Evolutionary conservation across 2,329 filamentous ascomycete genomes (phyloP).

Genomic region (Sphaerulina musiva): DNA sequence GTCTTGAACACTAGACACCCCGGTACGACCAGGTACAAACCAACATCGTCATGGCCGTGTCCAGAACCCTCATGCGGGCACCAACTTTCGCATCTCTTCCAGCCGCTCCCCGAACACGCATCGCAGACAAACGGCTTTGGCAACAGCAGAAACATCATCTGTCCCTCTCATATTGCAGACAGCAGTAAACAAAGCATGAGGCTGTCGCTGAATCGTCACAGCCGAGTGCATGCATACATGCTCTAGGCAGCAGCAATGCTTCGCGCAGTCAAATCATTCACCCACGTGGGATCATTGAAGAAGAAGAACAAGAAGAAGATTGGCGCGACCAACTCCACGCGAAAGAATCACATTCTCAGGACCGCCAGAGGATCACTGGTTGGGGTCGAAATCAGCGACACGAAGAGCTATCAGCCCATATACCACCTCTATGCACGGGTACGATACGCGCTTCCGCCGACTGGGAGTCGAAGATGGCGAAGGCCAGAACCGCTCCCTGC

Average conservation of each 20-base stretch:
- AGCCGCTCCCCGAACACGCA: neutral
- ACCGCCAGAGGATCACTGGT: constrained; percentile 17
- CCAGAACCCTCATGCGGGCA: neutral
- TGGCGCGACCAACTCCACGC: constrained; percentile 10
- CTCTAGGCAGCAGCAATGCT: constrained; percentile 4
- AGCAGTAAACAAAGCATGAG: neutral
- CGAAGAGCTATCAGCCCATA: constrained; percentile 11
- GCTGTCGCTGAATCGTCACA: neutral
- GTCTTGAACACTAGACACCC: neutral
- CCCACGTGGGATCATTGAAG: constrained; percentile 3
- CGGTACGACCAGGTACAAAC: neutral
- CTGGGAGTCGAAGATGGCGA: constrained; percentile 15
- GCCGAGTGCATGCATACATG: neutral
- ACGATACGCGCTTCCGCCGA: constrained; percentile 17
- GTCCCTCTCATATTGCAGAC: neutral
- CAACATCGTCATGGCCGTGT: neutral
- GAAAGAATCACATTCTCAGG: constrained; percentile 10
- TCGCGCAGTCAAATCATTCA: constrained; percentile 11
- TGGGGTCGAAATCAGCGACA: constrained; percentile 16
- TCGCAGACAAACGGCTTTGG: neutral
- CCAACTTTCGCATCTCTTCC: neutral
- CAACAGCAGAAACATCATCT: neutral
- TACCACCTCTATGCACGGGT: constrained; percentile 17
- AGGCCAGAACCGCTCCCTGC: constrained; percentile 17
- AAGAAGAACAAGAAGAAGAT: constrained; percentile 4